Evolutionary conservation across 106 monocot species (phyloP).

Genomic region (Platanthera guangdongensis): DNA sequence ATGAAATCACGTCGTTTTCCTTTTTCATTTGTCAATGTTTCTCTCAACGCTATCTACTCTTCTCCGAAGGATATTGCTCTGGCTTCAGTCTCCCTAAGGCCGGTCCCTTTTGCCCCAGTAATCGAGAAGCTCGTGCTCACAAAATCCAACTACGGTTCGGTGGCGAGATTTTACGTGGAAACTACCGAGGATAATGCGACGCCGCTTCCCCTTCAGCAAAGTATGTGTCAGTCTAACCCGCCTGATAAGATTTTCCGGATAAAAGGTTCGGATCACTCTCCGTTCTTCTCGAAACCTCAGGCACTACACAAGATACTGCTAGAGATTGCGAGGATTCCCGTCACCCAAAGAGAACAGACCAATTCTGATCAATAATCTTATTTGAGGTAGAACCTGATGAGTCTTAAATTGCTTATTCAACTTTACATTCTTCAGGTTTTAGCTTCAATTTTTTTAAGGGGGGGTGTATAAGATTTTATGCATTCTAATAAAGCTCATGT

Average conservation of each 20-base stretch:
- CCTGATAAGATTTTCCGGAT: conserved; percentile 65
- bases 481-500: no score
- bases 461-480: no score
- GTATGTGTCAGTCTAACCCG: conserved; percentile 41
- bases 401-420: no score
- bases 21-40: background rate
- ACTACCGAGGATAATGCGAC: conserved; percentile 76
- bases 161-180: conserved; percentile 67
- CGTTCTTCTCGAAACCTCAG: conserved; percentile 94
- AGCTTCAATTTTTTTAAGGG: no score
- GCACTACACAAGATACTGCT: conserved; percentile 73
- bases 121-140: conserved; percentile 78
- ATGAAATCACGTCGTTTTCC: no score
- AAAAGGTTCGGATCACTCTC: conserved; percentile 86
- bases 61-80: conserved; percentile 62
- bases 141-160: conserved; percentile 50
- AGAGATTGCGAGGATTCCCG: conserved; percentile 51
- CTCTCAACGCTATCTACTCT: background rate
- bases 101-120: conserved; percentile 76
- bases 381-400: no score
- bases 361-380: no score
- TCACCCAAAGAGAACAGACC: background rate
- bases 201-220: conserved; percentile 56
- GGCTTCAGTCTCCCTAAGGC: conserved; percentile 85
- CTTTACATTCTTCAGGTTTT: no score